Evolutionary conservation across 306 rosid species (phyloP).

Genomic region (Senna tora): DNA sequence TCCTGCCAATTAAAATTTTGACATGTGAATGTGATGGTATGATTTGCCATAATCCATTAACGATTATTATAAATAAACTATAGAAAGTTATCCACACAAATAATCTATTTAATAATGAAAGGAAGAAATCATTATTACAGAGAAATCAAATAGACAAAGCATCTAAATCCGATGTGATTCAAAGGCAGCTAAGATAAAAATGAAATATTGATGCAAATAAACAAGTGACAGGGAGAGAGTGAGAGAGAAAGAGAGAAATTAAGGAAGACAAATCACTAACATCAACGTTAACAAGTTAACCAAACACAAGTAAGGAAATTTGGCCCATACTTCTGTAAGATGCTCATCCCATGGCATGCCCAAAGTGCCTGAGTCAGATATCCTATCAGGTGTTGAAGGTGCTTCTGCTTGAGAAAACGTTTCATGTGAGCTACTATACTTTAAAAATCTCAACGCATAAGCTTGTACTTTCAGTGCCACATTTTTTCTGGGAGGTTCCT

Average conservation of each 20-base stretch:
- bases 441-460: constrained; percentile 82
- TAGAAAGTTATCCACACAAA: constrained; percentile 23
- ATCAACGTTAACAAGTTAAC: constrained; percentile 31
- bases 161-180: constrained; percentile 13
- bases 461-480: constrained; percentile 52
- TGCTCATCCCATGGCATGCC: constrained; percentile 82
- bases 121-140: too few species aligned
- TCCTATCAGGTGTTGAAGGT: constrained; percentile 83
- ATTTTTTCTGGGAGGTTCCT: constrained; percentile 43
- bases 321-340: constrained; percentile 74
- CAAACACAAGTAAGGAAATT: constrained; percentile 40
- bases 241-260: neutral
- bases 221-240: neutral
- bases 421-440: constrained; percentile 56
- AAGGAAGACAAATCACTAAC: constrained; percentile 6
- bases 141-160: constrained; percentile 15
- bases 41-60: neutral
- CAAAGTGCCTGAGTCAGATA: constrained; percentile 65
- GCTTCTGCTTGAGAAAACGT: constrained; percentile 65
- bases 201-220: neutral
- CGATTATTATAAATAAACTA: constrained; percentile 8
- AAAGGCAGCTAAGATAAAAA: constrained; percentile 19
- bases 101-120: constrained; percentile 5
- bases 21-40: too few species aligned
- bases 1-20: constrained; percentile 66